phyloP scores from a whole-genome alignment of 148 eudicot species.

The Vaccinium darrowii region DNA sequence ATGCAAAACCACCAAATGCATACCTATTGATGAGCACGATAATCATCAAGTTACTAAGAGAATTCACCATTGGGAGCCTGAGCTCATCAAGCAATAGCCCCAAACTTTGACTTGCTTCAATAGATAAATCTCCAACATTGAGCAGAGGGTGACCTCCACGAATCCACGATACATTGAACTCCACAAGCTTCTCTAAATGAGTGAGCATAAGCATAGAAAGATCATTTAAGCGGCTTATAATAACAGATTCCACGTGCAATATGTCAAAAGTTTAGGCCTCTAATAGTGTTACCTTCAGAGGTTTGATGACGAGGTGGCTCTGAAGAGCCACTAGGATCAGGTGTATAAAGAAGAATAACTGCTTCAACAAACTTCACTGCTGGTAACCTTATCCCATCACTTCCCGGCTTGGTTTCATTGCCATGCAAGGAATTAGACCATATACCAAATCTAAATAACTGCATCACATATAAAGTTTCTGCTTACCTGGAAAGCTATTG shows the following conservation, averaged over 20 bases:
- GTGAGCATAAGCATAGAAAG: conserved; percentile 12
- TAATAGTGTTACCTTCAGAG: conserved; percentile 52
- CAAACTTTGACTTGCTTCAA: conserved; percentile 83
- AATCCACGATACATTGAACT: conserved; percentile 85
- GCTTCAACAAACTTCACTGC: conserved; percentile 88
- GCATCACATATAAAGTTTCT: neutral
- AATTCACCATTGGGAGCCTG: conserved; percentile 66
- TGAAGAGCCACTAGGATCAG: conserved; percentile 72
- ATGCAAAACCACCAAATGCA: neutral
- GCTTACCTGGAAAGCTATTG: conserved; percentile 84
- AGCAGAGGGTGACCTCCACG: conserved; percentile 92
- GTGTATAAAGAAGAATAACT: conserved; percentile 76
- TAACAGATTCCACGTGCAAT: neutral
- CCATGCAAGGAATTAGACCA: conserved; percentile 18
- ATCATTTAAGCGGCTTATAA: neutral
- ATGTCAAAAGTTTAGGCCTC: neutral
- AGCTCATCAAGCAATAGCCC: conserved; percentile 92
- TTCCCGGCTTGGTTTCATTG: conserved; percentile 53
- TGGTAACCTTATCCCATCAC: conserved; percentile 73
- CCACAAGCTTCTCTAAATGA: conserved; percentile 44
- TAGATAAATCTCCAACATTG: conserved; percentile 77
- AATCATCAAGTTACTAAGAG: conserved; percentile 67
- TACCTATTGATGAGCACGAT: conserved; percentile 90
- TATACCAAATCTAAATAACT: conserved; percentile 13
- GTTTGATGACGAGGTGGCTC: conserved; percentile 61